Conservation (phyloP, 495 filamentous ascomycete genomes). For the Penicillium herquei region DNA sequence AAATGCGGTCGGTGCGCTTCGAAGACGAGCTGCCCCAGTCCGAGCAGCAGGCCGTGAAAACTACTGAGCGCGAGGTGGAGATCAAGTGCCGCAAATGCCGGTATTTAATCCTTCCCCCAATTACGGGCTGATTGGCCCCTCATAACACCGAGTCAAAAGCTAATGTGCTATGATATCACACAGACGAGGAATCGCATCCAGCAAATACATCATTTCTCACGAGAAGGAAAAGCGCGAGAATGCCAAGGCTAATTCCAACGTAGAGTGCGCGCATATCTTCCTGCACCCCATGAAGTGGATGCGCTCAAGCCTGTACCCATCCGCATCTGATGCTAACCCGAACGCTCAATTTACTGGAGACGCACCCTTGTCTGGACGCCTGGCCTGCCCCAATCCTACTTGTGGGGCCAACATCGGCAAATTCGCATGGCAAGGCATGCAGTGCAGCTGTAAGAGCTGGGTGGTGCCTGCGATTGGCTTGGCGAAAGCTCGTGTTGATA, state of each 20-base stretch:
- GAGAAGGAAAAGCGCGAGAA: slow-evolving; percentile 23
- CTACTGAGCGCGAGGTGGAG: slow-evolving; percentile 51
- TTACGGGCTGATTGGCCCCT: slow-evolving; percentile 45
- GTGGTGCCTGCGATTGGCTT: slow-evolving; percentile 85
- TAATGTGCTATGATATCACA: not conserved
- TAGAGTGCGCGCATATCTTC: slow-evolving; percentile 78
- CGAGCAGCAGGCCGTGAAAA: slow-evolving; percentile 60
- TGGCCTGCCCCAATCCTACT: slow-evolving; percentile 3
- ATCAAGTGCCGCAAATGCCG: slow-evolving; percentile 67
- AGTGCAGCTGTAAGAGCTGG: slow-evolving; percentile 90
- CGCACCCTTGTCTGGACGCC: slow-evolving; percentile 8
- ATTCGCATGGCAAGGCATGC: slow-evolving; percentile 94
- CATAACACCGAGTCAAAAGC: slow-evolving; percentile 17
- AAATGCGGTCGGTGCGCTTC: slow-evolving; percentile 77
- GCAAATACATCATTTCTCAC: slow-evolving; percentile 60
- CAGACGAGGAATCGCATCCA: slow-evolving; percentile 63
- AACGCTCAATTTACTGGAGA: slow-evolving; percentile 3
- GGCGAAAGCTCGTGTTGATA: slow-evolving; percentile 81
- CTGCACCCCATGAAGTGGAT: slow-evolving; percentile 93
- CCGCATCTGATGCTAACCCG: not conserved
- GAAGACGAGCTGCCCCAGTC: slow-evolving; percentile 65
- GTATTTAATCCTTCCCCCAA: slow-evolving; percentile 56
- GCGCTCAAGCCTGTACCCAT: slow-evolving; percentile 64
- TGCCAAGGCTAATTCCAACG: slow-evolving; percentile 16
- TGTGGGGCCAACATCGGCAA: slow-evolving; percentile 66